Evolutionary conservation across 2,329 filamentous ascomycete genomes (phyloP).

Genomic region (Botrytis cinerea): DNA sequence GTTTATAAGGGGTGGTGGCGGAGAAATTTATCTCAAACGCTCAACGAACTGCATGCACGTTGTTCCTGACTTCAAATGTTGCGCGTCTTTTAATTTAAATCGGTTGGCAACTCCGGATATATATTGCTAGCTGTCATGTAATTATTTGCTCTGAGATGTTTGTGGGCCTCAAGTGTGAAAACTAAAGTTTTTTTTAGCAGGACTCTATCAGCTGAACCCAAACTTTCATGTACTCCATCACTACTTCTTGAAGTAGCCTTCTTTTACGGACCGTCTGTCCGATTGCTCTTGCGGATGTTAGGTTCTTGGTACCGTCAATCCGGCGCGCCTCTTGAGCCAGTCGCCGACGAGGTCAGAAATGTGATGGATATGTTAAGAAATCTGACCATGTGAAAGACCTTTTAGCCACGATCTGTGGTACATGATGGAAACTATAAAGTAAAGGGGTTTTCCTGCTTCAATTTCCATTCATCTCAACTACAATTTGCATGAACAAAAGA

Average conservation of each 20-base stretch:
- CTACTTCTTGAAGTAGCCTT: no score
- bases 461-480: neutral
- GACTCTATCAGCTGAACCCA: neutral
- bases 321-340: constrained; percentile 17
- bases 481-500: neutral
- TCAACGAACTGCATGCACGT: neutral
- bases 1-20: neutral
- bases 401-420: neutral
- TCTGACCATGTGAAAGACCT: neutral
- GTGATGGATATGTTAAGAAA: neutral
- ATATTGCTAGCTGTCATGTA: neutral
- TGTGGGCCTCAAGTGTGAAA: neutral
- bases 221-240: neutral
- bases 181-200: neutral
- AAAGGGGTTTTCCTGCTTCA: neutral
- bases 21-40: neutral
- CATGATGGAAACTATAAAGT: neutral
- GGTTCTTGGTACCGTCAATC: constrained; percentile 14
- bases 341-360: neutral
- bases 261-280: constrained; percentile 14
- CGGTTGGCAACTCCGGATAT: neutral
- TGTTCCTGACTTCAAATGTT: neutral
- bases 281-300: constrained; percentile 6
- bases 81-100: constrained; percentile 11
- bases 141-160: neutral